These are phyloP conservation scores for Pachysolen tannophilus DNA, from an alignment of 805 yeast genomes.

Conservation along the genomic window DNA sequence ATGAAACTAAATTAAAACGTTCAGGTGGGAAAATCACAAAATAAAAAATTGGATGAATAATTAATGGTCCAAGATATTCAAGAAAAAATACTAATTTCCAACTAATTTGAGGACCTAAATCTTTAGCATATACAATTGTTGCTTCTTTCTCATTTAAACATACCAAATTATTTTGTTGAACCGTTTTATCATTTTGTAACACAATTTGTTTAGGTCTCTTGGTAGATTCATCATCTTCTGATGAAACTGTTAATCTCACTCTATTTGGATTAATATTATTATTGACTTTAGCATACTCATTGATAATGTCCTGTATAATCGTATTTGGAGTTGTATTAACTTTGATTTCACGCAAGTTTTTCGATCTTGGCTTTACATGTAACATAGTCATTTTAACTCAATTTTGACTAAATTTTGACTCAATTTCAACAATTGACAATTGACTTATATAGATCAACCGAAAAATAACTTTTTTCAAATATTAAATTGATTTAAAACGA, in stretches of 20 bases:
- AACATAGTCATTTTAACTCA: constrained; percentile 41
- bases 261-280: constrained; percentile 34
- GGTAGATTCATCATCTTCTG: constrained; percentile 20
- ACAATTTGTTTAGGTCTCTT: constrained; percentile 32
- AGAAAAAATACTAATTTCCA: constrained; percentile 87
- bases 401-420: too few relatives aligned
- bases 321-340: constrained; percentile 29
- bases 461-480: too few relatives aligned
- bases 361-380: constrained; percentile 54
- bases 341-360: constrained; percentile 40
- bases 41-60: constrained; percentile 69
- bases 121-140: constrained; percentile 59
- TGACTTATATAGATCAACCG: too few relatives aligned
- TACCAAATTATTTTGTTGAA: constrained; percentile 37
- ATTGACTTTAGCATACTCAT: constrained; percentile 33
- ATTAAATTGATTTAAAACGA: too few relatives aligned
- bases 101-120: constrained; percentile 85
- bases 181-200: constrained; percentile 34
- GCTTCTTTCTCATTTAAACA: constrained; percentile 25
- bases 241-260: constrained; percentile 45
- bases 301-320: constrained; percentile 25
- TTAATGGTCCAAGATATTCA: constrained; percentile 86
- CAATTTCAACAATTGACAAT: too few relatives aligned
- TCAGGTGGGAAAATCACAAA: constrained; percentile 28
- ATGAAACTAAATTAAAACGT: constrained; percentile 44